Percentiles rank a stretch among this genome's conserved stretches.
phyloP scores from a whole-genome alignment of 2,329 filamentous ascomycete genomes.

The Fusarium lyarnte region DNA sequence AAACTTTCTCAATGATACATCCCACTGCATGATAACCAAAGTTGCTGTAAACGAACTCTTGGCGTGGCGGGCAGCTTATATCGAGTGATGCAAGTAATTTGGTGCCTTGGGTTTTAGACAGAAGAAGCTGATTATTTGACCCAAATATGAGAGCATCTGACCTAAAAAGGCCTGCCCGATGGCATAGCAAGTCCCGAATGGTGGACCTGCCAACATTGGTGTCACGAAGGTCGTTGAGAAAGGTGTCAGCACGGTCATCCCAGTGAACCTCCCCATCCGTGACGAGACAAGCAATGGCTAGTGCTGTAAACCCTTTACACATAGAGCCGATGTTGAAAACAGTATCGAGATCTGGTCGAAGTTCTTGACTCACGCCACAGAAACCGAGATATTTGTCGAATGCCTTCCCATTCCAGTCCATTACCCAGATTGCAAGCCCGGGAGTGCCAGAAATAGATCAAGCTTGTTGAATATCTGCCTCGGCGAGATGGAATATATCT shows the following conservation, averaged over 20 bases:
- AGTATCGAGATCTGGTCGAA: rapidly evolving
- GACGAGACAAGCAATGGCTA: not conserved
- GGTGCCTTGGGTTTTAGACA: not conserved
- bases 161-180: not conserved
- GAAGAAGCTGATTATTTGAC: rapidly evolving
- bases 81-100: not conserved
- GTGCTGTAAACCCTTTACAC: not conserved
- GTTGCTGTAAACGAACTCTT: not conserved
- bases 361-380: rapidly evolving
- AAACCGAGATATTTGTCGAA: not conserved
- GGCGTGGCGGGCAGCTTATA: not conserved
- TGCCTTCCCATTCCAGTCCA: rapidly evolving
- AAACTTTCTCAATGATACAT: not conserved
- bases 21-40: not conserved
- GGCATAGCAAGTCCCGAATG: rapidly evolving
- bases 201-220: not conserved
- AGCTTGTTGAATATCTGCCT: not conserved
- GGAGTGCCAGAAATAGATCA: not conserved
- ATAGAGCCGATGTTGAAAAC: not conserved
- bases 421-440: rapidly evolving
- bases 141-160: not conserved
- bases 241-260: not conserved
- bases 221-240: not conserved
- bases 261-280: not conserved
- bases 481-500: rapidly evolving